These are phyloP conservation scores for Jackrogersella minutella DNA, from an alignment of 495 filamentous ascomycete species.

Conservation along the genomic window DNA sequence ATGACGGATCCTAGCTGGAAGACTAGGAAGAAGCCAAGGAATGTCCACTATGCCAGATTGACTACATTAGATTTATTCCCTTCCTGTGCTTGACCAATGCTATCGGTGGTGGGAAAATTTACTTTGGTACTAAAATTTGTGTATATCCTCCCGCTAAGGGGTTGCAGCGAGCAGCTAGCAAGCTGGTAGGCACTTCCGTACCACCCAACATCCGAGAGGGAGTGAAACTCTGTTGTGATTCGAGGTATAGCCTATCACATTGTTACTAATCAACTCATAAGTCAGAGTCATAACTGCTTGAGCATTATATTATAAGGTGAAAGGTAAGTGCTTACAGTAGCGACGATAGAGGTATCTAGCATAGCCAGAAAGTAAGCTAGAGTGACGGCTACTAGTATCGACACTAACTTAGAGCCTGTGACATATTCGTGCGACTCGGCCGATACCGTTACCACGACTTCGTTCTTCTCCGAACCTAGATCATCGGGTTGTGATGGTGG, in stretches of 20 bases:
- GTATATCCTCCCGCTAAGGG: slow-evolving; percentile 58
- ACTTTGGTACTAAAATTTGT: slow-evolving; percentile 52
- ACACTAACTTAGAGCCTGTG: not conserved
- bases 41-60: not conserved
- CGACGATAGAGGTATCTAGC: not conserved
- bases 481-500: not conserved
- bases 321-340: not conserved
- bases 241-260: slow-evolving; percentile 47
- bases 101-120: not conserved
- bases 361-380: slow-evolving; percentile 1
- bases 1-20: not conserved
- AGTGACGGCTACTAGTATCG: not conserved
- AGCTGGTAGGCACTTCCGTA: slow-evolving; percentile 54
- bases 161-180: slow-evolving; percentile 55
- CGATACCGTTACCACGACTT: not conserved
- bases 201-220: slow-evolving; percentile 61
- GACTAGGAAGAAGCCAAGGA: not conserved
- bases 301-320: not conserved
- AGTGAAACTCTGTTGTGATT: slow-evolving; percentile 58
- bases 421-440: not conserved
- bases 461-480: not conserved
- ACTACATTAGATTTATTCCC: not conserved
- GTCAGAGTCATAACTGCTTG: not conserved
- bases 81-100: not conserved
- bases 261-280: too few relatives aligned